Base-by-base conservation (phyloP, 1,284 basidiomycete genomes). In the Heliocybe sulcata region DNA sequence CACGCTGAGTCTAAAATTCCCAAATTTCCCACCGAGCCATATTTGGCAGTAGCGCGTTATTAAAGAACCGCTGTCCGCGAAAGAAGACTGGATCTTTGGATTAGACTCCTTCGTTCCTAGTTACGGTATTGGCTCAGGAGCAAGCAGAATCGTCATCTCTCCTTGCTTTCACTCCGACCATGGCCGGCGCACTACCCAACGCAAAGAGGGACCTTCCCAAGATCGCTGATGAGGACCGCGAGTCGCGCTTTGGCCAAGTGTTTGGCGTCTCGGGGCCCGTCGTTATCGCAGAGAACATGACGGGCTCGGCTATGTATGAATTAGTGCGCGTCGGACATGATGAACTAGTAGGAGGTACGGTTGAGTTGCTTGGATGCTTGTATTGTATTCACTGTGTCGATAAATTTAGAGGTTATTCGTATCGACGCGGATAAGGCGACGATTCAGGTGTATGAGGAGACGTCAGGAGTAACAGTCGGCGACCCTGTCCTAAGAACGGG, bases 361-460 rank as follows among this genome's bases (percentile, higher is more conserved):
- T n/a, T 48, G n/a, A 10, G 31, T 20, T 33, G 54, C 23, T 23
- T 47, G 19, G 25, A 19, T 26, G 68, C 45, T 42, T 33, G 3
- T 47, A 26, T 53, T 53, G 2, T 52, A 50, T 65, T 49, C 14
- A 29, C 22, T 49, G 47, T 49, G n/a, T 25, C 6, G 29, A 4
- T 12, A 4, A 31, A 31, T 26, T n/a, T 49, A 94, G 94, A 98
- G 90, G 94, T 98, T 65, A 98, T 98, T 64, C 84, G 95, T 67
- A 97, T 98, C 73, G 94, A 98, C 65, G 85, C 85, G 57, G 95
- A 97, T 75, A 94, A 98, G 75, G 90, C 93, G 53, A 99, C 96
- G 8, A 98, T 99, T 60, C 97, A 99, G 73, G 97, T 99, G n/a
- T 99, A 99, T 69, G 97, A 98, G 71, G 95, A 98, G 77, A 98